Conservation (phyloP, 331 rosid genomes). For the Saraca asoca region DNA sequence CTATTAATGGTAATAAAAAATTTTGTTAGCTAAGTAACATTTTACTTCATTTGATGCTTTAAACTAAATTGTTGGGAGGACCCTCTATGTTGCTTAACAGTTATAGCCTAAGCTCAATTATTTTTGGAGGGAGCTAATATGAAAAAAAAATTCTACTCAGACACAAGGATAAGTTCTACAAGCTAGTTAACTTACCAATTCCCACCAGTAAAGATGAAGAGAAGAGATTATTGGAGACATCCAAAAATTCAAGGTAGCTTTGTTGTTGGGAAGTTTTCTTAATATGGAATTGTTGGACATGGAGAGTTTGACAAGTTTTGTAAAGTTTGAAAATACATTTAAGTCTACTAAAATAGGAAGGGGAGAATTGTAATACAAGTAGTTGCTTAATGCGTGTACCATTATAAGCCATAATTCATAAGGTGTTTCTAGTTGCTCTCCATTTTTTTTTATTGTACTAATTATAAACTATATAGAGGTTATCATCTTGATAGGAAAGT, state of each 20-base stretch:
- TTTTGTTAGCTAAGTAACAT: no score
- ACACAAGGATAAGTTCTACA: conserved; percentile 72
- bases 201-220: conserved; percentile 62
- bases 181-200: conserved; percentile 58
- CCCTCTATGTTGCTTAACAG: no score
- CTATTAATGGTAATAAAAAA: no score
- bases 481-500: neutral
- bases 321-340: conserved; percentile 72
- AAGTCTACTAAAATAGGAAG: conserved; percentile 39
- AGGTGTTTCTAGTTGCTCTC: neutral
- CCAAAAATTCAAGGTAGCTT: conserved; percentile 76
- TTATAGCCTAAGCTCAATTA: no score
- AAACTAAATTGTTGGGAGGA: no score
- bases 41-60: no score
- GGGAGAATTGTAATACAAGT: neutral
- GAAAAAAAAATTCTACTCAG: no score
- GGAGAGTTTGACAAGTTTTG: conserved; percentile 81
- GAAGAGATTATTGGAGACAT: conserved; percentile 78
- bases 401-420: conserved; percentile 2
- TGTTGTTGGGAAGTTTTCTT: conserved; percentile 63
- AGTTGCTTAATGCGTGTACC: conserved; percentile 7
- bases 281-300: conserved; percentile 76
- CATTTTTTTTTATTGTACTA: neutral
- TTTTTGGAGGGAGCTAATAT: no score
- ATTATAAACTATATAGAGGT: neutral